Evolutionary conservation across 352 stramenopile species (phyloP), one percentile per base, ranked within the genome.

Genomic region (Globisporangium radiosum): DNA sequence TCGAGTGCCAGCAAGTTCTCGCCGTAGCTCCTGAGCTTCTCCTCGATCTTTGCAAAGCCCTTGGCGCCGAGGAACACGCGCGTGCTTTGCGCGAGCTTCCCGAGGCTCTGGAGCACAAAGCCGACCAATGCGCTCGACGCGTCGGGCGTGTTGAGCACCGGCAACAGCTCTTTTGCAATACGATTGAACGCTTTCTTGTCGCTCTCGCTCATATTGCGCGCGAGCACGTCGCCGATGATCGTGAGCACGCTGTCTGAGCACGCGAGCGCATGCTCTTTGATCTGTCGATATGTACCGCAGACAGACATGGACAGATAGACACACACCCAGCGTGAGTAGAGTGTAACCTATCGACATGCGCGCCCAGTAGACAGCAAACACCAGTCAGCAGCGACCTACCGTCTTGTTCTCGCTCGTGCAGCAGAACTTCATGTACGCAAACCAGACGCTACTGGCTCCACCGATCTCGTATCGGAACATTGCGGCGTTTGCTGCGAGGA

Each of bases 391-490:
- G 47, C 11, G 38, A 58, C 69, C 13, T 60, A 92, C 84, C 59
- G 71, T 92, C 59, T 94, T 94, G 67, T 72, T 90, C 7, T 88
- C 78, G 25, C 64, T 83, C 45, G 68, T 60, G 14, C 63, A 85
- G 57, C 79, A 92, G 62, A 76, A 88, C 40, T 84, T 85, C 72
- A 87, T 85, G 57, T 87, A 88, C 4, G 72, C 72, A 59, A 85
- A 88, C 81, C 78, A 90, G 14, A 60, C 54, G 33, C 74, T 63
- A 3, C 70, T 71, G 59, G 71, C 84, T n/a, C 62, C 25, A 0
- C 78, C 81, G 38, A 90, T 84, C 52, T 90, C 76, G 39, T 76
- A 62, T 6, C 57, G 44, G 52, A 91, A 87, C 11, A 65, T 62
- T 5, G 57, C 37, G 15, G 68, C 66, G 45, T 87, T 73, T 9